Percentiles rank a stretch among this genome's conserved stretches.
These are phyloP conservation scores for Brassica incana DNA, from an alignment of 345 rosid species.

Conservation along the genomic window DNA sequence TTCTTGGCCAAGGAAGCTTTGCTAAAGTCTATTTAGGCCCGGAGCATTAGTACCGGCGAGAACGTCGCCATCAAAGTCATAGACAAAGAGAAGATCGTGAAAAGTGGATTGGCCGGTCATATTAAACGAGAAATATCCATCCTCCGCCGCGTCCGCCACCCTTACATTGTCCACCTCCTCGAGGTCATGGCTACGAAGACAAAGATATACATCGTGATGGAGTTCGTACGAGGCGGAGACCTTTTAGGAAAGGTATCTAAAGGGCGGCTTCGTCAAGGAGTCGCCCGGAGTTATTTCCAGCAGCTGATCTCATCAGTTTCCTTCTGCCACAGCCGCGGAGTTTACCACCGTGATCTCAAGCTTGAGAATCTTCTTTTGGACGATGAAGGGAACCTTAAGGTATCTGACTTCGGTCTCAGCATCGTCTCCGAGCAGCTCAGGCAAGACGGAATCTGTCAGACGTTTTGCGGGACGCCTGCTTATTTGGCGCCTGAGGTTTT, in stretches of 20 bases:
- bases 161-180: constrained; percentile 60
- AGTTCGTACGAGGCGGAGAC: constrained; percentile 89
- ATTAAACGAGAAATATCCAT: constrained; percentile 91
- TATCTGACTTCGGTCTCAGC: constrained; percentile 86
- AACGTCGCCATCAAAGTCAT: constrained; percentile 89
- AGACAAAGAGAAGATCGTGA: constrained; percentile 63
- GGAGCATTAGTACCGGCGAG: constrained; percentile 56
- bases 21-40: constrained; percentile 91
- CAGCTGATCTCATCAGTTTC: constrained; percentile 83
- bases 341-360: constrained; percentile 89
- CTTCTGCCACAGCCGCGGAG: constrained; percentile 84
- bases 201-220: constrained; percentile 91
- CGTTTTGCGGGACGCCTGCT: constrained; percentile 84
- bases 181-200: constrained; percentile 87
- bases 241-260: constrained; percentile 66
- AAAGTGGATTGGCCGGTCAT: constrained; percentile 52
- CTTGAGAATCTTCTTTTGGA: constrained; percentile 84
- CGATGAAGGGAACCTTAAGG: constrained; percentile 65
- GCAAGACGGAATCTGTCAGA: constrained; percentile 69
- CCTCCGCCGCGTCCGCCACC: constrained; percentile 72
- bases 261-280: constrained; percentile 70
- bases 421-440: constrained; percentile 68
- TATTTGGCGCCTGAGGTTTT: constrained; percentile 86
- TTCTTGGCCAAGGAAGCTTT: constrained; percentile 90
- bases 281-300: constrained; percentile 64